Evolutionary conservation across 2,329 filamentous ascomycete species (phyloP).

Genomic region (Colletotrichum sp.): DNA sequence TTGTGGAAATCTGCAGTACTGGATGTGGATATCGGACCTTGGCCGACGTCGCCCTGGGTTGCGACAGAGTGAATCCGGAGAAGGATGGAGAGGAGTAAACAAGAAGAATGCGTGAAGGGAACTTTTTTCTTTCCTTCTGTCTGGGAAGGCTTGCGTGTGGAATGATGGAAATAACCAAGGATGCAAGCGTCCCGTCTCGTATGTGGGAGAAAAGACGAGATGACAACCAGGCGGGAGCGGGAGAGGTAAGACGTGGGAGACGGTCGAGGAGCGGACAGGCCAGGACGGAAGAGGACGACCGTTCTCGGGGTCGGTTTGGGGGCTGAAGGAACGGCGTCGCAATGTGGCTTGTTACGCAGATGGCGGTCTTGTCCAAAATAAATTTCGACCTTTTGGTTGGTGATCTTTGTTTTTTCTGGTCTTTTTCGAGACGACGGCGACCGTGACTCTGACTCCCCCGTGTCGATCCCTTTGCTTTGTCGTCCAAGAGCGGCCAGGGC

Average conservation of each 20-base stretch:
- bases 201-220: neutral
- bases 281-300: neutral
- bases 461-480: neutral
- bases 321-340: slow-evolving; percentile 15
- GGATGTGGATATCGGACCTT: slow-evolving; percentile 11
- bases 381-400: neutral
- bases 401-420: neutral
- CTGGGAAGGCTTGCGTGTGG: neutral
- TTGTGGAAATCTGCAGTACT: neutral
- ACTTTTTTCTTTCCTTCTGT: neutral
- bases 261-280: neutral
- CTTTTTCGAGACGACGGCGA: neutral
- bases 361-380: neutral
- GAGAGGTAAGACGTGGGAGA: neutral
- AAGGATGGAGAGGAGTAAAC: neutral
- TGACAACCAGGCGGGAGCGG: neutral
- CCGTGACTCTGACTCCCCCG: neutral
- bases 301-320: slow-evolving; percentile 1
- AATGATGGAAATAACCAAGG: neutral
- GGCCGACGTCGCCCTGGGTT: neutral
- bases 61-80: neutral
- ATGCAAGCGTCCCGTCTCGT: neutral
- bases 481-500: neutral
- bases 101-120: neutral
- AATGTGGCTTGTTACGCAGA: slow-evolving; percentile 9